These are phyloP conservation scores for Diutina siamensis DNA, from an alignment of 1,139 yeast species.

Conservation along the genomic window DNA sequence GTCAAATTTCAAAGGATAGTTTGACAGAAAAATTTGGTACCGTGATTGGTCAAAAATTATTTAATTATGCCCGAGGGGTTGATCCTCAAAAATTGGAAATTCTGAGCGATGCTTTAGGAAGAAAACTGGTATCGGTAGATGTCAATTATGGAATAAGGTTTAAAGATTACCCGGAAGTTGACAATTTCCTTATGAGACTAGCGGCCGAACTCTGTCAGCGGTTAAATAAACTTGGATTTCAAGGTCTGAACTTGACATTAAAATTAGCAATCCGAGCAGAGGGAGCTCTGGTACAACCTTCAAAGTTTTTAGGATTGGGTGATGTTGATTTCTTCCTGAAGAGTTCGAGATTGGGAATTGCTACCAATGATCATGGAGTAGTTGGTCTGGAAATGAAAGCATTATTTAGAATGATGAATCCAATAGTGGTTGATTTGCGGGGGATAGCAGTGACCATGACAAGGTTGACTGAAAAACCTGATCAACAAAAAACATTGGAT, in stretches of 20 bases:
- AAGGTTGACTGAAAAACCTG: slow-evolving; percentile 28
- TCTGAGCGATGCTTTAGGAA: slow-evolving; percentile 31
- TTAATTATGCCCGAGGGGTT: slow-evolving; percentile 49
- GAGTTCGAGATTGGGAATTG: slow-evolving; percentile 47
- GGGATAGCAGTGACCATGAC: slow-evolving; percentile 68
- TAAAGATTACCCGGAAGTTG: slow-evolving; percentile 46
- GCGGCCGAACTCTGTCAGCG: slow-evolving; percentile 49
- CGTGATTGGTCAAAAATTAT: slow-evolving; percentile 58
- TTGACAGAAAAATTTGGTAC: slow-evolving; percentile 46
- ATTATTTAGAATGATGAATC: slow-evolving; percentile 41
- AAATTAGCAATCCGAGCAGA: slow-evolving; percentile 54
- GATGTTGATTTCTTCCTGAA: slow-evolving; percentile 54
- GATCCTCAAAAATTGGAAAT: slow-evolving; percentile 50
- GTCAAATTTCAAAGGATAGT: slow-evolving; percentile 19
- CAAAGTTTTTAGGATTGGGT: slow-evolving; percentile 81
- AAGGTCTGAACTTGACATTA: slow-evolving; percentile 49
- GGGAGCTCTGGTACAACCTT: slow-evolving; percentile 61
- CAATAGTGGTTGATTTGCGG: slow-evolving; percentile 59
- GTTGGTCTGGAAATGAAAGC: slow-evolving; percentile 52
- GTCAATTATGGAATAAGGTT: slow-evolving; percentile 88
- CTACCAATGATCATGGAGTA: slow-evolving; percentile 52
- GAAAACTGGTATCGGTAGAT: slow-evolving; percentile 80
- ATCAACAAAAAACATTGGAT: slow-evolving; percentile 7
- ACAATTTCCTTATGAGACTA: slow-evolving; percentile 46
- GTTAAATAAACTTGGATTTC: slow-evolving; percentile 32